Evolutionary conservation across 2,329 filamentous ascomycete species (phyloP), one percentile per base, ranked within the genome.

Genomic region (Penicillium sp.): DNA sequence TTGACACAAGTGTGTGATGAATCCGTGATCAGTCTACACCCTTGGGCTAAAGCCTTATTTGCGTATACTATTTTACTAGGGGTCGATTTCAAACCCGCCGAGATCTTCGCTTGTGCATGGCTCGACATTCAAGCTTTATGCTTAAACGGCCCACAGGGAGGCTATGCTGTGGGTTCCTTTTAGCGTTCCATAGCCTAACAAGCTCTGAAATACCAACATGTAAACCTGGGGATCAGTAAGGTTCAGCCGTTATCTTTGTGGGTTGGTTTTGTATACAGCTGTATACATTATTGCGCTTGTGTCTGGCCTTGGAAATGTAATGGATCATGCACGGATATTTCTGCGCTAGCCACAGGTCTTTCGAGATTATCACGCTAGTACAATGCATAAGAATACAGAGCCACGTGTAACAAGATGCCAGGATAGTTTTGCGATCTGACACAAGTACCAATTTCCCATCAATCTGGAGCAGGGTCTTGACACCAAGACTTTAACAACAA

Each of bases 141-240:
- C 55, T 58, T 56, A 54, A 53, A 42, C 33, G 52, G 47, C 48
- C 55, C 43, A 53, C 52, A 38, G 26, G 1, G 51, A 57, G 52
- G 52, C 38, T 49, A 40, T 52, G 42, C 43, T 53, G 53, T 57
- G 49, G 49, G 31, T 43, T 48, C 6, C 10, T 9, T 35, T 35
- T 34, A 45, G 39, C 35, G 46, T 49, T 48, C 40, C 46, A 52
- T 19, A 29, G 26, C 41, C 33, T 42, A 17, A 28, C 8, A 22
- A 34, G 12, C 29, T 31, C 8, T 43, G 26, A 29, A 17, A 9
- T 41, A 17, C 9, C 6, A 15, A 44, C 13, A 19, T 24, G 3
- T 9, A 6, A 15, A 37, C 7, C 15, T 37, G 24, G 13, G 29
- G 40, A 22, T 32, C 12, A 41, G 39, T 21, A 17, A 17, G 26